Conservation (phyloP, 2,329 filamentous ascomycete species). For the Colletotrichum sp. region DNA sequence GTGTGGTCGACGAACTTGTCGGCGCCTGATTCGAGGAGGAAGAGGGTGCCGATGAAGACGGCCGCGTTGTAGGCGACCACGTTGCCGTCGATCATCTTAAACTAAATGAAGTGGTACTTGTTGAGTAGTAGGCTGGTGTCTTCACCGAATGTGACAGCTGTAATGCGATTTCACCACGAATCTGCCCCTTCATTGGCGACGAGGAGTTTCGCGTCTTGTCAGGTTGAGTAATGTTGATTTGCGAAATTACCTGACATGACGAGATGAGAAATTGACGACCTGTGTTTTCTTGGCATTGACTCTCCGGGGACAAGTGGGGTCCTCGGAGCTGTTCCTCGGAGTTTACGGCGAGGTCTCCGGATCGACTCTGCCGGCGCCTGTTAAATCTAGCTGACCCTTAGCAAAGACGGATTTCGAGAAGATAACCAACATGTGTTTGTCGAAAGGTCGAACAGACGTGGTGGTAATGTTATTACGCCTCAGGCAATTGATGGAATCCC, state of each 20-base stretch:
- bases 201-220: neutral
- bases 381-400: neutral
- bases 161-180: neutral
- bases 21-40: conserved; percentile 55
- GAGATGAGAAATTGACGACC: neutral
- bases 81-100: neutral
- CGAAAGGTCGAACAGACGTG: neutral
- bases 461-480: neutral
- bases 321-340: neutral
- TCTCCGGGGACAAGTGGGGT: neutral
- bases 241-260: neutral
- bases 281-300: neutral
- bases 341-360: neutral
- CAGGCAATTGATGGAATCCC: neutral
- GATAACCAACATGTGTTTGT: neutral
- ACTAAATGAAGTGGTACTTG: neutral
- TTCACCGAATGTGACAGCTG: neutral
- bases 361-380: neutral
- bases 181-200: neutral
- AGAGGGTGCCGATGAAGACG: conserved; percentile 48
- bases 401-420: neutral
- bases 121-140: neutral
- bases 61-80: conserved; percentile 34
- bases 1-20: conserved; percentile 59
- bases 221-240: neutral